Evolutionary conservation across 202 grass and related monocot genomes (phyloP), one percentile per base, ranked within the genome.

Genomic region (Saccharum hybrid): DNA sequence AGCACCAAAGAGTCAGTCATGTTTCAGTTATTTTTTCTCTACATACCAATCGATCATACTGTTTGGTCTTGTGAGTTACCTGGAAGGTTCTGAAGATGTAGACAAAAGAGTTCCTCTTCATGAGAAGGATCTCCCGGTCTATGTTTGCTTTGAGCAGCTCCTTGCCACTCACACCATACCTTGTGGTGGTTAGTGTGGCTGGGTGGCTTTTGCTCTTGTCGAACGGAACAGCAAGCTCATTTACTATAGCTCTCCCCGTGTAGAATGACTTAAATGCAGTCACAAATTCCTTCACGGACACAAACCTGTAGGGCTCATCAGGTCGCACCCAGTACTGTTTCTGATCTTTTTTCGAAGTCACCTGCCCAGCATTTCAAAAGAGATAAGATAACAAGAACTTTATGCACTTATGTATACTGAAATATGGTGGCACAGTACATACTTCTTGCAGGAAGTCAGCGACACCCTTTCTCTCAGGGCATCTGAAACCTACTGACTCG

Each of bases 371-470:
- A 30, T 59, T 71, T 42, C 22, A 42, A 31, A 39, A 0, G 22
- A 71, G 48, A 81, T 60, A 42, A n/a, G 37, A 4, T 71, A 30
- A 43, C 37, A 81, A 6, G 46, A 71, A 31, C 5, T 67, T 11
- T 28, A 60, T 38, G 48, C 18, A 40, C 4, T 22, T 57, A 40
- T 40, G 22, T 81, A 81, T 8, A 33, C 26, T 60, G 66, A 81
- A 81, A 60, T 31, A 59, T 42, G 5, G 37, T 60, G 26, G 37
- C 21, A 60, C 2, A 23, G 34, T 40, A 69, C 34, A 40, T 89
- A 88, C 85, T 77, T 97, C 94, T 92, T 97, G 94, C 69, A 97
- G 66, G 63, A 97, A 97, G 81, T 97, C 94, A 0, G 94, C 92
- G 12, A 97, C 79, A 13, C 94, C 94, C 76, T 94, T 94, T 57